Base-by-base conservation (phyloP, 148 eudicot species). In the Vaccinium vitisidaea region DNA sequence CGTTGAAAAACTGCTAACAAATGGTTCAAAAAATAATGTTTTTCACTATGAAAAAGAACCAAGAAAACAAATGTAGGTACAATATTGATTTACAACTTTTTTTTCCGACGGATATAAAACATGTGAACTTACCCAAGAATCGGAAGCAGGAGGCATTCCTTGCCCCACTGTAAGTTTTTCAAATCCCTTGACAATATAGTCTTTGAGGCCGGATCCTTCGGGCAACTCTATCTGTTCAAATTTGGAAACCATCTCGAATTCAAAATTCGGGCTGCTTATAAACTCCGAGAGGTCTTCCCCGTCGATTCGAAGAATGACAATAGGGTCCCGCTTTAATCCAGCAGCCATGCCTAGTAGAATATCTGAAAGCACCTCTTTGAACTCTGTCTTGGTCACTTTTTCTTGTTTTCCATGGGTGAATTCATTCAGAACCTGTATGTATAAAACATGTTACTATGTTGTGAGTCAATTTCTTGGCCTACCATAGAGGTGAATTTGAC, bases 311-410 rank as follows among this genome's bases (percentile, higher is more conserved):
- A 96, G 94, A 82, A 96, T 94, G 78, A 96, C 92, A 79, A 96
- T 90, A 4, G 99, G 97, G 75, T 96, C 97, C 8, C 99, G 91
- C 88, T 94, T 93, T 46, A 96, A 82, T 32, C 99, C 99, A 52
- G 94, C 93, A 75, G 99, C 99, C 97, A 96, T 96, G 89, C 99
- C 98, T 86, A 92, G 18, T 23, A 96, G 85, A 84, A 96, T 90
- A 86, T 96, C 98, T 52, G 97, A 94, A 25, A 94, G 87, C 67
- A 96, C 97, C 83, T 86, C 90, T 88, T 94, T 92, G 87, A 96
- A 94, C 86, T 90, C 92, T 0, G 86, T 89, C 89, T 94, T 93
- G 92, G 93, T 93, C 88, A 93, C 96, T 88, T 92, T 90, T 78
- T 90, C 92, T 85, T 92, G 91, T 70, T 85, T 93, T 77, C 99